Evolutionary conservation across 352 stramenopile species (phyloP).

Genomic region (Vaucheria bursata): DNA sequence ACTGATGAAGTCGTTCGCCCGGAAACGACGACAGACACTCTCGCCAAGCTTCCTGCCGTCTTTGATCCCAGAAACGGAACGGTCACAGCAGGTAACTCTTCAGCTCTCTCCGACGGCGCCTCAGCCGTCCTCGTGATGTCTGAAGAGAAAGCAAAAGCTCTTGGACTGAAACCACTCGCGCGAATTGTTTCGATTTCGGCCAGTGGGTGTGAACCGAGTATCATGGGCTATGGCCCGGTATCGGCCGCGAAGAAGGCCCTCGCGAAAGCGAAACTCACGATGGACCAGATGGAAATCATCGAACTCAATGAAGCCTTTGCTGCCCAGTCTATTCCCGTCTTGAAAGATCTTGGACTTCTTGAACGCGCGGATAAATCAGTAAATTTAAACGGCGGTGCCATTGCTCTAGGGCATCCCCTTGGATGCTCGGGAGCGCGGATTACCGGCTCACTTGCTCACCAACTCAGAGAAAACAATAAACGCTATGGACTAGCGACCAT

Average conservation of each 20-base stretch:
- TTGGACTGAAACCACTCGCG: neutral
- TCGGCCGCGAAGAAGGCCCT: slow-evolving; percentile 5
- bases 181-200: neutral
- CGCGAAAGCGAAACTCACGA: slow-evolving; percentile 2
- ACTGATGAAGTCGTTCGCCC: neutral
- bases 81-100: slow-evolving; percentile 54
- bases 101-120: slow-evolving; percentile 91
- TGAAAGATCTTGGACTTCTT: neutral
- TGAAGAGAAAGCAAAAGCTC: neutral
- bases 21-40: neutral
- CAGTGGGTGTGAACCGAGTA: neutral
- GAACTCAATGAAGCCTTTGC: slow-evolving; percentile 78
- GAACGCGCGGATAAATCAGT: slow-evolving; percentile 43
- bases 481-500: neutral
- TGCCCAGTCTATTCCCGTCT: slow-evolving; percentile 49
- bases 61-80: neutral
- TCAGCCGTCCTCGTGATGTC: slow-evolving; percentile 59
- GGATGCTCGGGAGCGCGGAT: slow-evolving; percentile 60
- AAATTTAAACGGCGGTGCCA: slow-evolving; percentile 71
- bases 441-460: neutral
- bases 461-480: neutral
- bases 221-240: neutral
- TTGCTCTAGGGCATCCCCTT: slow-evolving; percentile 69
- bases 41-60: neutral
- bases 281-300: slow-evolving; percentile 67